phyloP scores from a whole-genome alignment of 352 stramenopile genomes.

The Phytophthora foliorum region DNA sequence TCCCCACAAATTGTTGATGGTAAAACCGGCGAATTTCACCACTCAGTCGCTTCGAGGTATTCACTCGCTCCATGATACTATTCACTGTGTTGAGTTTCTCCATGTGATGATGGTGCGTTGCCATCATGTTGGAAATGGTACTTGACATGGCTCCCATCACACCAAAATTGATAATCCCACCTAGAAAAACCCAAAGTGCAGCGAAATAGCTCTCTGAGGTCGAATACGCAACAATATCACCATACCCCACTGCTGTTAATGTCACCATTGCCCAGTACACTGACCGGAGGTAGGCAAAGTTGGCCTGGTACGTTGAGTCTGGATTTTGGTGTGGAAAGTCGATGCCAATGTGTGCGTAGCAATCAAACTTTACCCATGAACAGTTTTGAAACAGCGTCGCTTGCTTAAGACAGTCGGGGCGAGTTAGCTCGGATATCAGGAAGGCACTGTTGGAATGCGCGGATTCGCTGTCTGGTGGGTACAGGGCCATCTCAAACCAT shows the following conservation, averaged over 20 bases:
- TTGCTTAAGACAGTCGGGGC: slow-evolving; percentile 45
- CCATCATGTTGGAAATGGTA: slow-evolving; percentile 69
- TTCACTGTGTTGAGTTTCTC: slow-evolving; percentile 72
- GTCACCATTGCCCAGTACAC: slow-evolving; percentile 76
- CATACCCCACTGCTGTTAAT: slow-evolving; percentile 73
- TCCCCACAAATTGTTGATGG: slow-evolving; percentile 71
- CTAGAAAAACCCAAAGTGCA: slow-evolving; percentile 66
- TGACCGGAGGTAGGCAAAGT: slow-evolving; percentile 68
- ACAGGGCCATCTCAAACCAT: slow-evolving; percentile 71
- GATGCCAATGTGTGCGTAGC: slow-evolving; percentile 57
- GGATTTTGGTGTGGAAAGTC: slow-evolving; percentile 40
- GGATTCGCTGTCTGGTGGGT: slow-evolving; percentile 20
- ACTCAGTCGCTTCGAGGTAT: slow-evolving; percentile 46
- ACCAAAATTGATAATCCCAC: slow-evolving; percentile 75
- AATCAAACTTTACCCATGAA: slow-evolving; percentile 72
- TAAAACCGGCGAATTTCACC: slow-evolving; percentile 54
- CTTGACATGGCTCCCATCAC: slow-evolving; percentile 77
- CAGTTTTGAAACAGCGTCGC: slow-evolving; percentile 60
- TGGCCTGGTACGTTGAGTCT: slow-evolving; percentile 44
- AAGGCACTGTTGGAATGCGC: not conserved
- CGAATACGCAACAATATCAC: slow-evolving; percentile 35
- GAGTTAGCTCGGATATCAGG: slow-evolving; percentile 33
- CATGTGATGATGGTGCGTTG: slow-evolving; percentile 53
- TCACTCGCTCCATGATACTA: slow-evolving; percentile 57
- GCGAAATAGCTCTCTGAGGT: slow-evolving; percentile 71